Evolutionary conservation across 1,284 basidiomycete genomes (phyloP).

Genomic region (Ceratobasidium sp.): DNA sequence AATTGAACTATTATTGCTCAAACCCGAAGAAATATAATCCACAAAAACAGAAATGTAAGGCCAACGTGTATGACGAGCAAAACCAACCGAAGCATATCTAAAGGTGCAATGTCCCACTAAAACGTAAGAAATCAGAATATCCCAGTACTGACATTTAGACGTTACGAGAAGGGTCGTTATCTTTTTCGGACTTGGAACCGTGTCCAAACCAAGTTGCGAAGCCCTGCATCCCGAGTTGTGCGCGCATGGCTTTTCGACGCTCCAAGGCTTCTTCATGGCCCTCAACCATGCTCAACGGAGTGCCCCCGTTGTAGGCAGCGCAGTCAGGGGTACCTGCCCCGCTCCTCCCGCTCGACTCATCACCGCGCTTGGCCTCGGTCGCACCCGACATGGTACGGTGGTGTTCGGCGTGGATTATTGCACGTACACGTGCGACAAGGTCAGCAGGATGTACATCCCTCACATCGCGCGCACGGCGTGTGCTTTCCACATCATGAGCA

Average conservation of each 20-base stretch:
- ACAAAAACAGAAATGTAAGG: not conserved
- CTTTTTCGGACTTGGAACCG: constrained; percentile 24
- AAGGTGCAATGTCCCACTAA: not conserved
- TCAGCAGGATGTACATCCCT: constrained; percentile 26
- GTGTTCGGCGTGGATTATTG: constrained; percentile 18
- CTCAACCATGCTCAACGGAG: constrained; percentile 14
- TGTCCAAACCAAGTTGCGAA: constrained; percentile 36
- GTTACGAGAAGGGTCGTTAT: not conserved
- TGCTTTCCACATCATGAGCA: constrained; percentile 41
- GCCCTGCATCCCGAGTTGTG: constrained; percentile 31
- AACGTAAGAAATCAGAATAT: not conserved
- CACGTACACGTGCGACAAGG: constrained; percentile 34
- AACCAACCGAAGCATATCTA: not conserved
- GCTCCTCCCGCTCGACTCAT: not conserved
- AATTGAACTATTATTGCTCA: not conserved
- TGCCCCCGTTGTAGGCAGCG: not conserved
- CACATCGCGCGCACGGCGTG: constrained; percentile 38
- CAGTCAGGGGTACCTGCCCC: not conserved
- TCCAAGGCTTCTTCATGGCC: constrained; percentile 35
- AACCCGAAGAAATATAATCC: not conserved
- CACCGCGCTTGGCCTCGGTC: not conserved
- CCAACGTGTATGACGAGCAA: not conserved
- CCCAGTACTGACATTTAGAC: not conserved
- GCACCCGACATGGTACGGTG: not conserved
- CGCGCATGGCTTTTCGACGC: constrained; percentile 34